Evolutionary conservation across 1,284 basidiomycete species (phyloP).

Genomic region (Pterulicium gracile): DNA sequence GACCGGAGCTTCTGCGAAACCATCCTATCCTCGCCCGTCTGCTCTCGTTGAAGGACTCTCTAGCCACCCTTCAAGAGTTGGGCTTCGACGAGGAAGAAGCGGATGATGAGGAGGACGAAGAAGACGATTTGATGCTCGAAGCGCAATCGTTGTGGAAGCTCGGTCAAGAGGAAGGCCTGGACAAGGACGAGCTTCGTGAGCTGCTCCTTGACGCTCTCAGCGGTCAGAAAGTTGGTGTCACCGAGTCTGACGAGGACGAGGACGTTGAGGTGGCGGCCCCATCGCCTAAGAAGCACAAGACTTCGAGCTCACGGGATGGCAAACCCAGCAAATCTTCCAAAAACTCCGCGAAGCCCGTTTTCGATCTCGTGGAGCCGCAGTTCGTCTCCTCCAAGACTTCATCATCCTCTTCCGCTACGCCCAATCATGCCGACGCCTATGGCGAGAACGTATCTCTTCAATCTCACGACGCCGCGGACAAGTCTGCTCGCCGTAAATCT

Average conservation of each 20-base stretch:
- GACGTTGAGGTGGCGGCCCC: constrained; percentile 8
- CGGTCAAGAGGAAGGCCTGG: constrained; percentile 23
- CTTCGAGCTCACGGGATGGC: constrained; percentile 3
- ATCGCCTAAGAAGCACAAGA: constrained; percentile 32
- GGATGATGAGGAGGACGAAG: constrained; percentile 12
- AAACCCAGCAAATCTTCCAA: constrained; percentile 10
- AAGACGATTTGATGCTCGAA: constrained; percentile 11
- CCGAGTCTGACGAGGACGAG: neutral
- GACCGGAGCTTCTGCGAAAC: constrained; percentile 54
- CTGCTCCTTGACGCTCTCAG: constrained; percentile 40
- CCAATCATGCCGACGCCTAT: constrained; percentile 41
- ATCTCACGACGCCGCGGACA: constrained; percentile 70
- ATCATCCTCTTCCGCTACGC: constrained; percentile 16
- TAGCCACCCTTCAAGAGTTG: constrained; percentile 75
- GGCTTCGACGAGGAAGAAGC: constrained; percentile 43
- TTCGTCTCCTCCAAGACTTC: constrained; percentile 33
- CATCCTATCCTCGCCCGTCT: constrained; percentile 81
- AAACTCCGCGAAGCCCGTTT: constrained; percentile 28
- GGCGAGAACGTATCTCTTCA: constrained; percentile 69
- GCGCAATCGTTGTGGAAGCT: constrained; percentile 17
- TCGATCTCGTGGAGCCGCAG: constrained; percentile 68
- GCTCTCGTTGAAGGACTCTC: constrained; percentile 75
- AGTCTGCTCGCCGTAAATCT: constrained; percentile 65
- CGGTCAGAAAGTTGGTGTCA: constrained; percentile 13
- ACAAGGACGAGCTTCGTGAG: constrained; percentile 42